phyloP scores from a whole-genome alignment of 805 yeast species.

The Dipodascus geniculatus region DNA sequence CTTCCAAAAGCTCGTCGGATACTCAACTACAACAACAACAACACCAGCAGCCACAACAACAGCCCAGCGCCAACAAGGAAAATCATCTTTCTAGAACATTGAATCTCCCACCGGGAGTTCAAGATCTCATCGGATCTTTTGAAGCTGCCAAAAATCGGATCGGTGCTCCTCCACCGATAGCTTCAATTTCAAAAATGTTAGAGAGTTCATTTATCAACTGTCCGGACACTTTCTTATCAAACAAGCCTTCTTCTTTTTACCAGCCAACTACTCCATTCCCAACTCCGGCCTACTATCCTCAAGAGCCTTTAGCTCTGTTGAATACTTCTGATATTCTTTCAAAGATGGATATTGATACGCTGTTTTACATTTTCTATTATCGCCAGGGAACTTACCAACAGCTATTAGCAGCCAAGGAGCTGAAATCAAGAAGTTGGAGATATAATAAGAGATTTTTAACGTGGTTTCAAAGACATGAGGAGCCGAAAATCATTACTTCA shows the following conservation, averaged over 20 bases:
- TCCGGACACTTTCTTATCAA: slow-evolving; percentile 90
- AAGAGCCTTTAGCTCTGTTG: slow-evolving; percentile 47
- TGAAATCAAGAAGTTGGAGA: slow-evolving; percentile 72
- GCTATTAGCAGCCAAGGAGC: slow-evolving; percentile 68
- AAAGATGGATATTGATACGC: slow-evolving; percentile 74
- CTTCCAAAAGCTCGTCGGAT: slow-evolving; percentile 13
- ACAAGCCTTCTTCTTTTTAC: slow-evolving; percentile 57
- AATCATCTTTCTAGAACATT: slow-evolving; percentile 4
- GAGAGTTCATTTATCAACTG: slow-evolving; percentile 77
- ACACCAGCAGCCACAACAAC: slow-evolving; percentile 9
- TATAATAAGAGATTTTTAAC: slow-evolving; percentile 59
- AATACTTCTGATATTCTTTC: slow-evolving; percentile 49
- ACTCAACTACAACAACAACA: no score
- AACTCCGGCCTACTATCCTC: slow-evolving; percentile 82
- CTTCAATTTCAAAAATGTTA: slow-evolving; percentile 43
- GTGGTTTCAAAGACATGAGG: slow-evolving; percentile 69
- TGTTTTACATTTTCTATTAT: slow-evolving; percentile 88
- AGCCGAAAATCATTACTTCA: slow-evolving; percentile 31
- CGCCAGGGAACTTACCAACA: slow-evolving; percentile 67
- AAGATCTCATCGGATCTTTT: slow-evolving; percentile 27
- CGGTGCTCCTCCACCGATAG: slow-evolving; percentile 41
- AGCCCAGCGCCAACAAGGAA: slow-evolving; percentile 5
- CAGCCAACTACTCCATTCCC: slow-evolving; percentile 78
- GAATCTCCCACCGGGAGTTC: slow-evolving; percentile 30
- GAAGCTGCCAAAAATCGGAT: slow-evolving; percentile 34